phyloP scores from a whole-genome alignment of 2,329 filamentous ascomycete genomes.

The Clonostachys rhizophaga region DNA sequence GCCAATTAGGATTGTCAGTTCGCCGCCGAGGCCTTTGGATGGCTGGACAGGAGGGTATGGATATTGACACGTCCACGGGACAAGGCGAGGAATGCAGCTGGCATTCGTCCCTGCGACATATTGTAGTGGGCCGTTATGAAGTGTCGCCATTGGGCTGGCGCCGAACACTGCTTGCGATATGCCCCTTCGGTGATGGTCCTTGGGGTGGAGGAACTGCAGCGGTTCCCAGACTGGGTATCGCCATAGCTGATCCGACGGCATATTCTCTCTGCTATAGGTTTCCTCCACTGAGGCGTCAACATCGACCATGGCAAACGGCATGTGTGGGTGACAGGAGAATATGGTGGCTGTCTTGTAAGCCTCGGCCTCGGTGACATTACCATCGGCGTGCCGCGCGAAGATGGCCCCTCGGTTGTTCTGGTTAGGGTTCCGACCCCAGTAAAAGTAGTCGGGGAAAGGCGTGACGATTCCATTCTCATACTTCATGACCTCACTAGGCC shows the following conservation, averaged over 20 bases:
- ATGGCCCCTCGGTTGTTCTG: not conserved
- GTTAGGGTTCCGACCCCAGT: not conserved
- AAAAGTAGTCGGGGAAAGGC: not conserved
- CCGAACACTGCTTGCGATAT: constrained; percentile 18
- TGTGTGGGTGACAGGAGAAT: constrained; percentile 1
- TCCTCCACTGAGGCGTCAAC: not conserved
- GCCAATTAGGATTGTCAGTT: constrained; percentile 29
- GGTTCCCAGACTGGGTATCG: constrained; percentile 13
- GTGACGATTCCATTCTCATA: constrained; percentile 21
- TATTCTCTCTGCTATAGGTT: not conserved
- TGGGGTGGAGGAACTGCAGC: constrained; percentile 18
- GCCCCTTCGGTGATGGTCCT: constrained; percentile 5
- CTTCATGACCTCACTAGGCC: constrained; percentile 24
- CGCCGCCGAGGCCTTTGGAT: constrained; percentile 27
- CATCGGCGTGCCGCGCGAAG: not conserved
- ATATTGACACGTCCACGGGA: constrained; percentile 23
- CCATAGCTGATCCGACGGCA: not conserved
- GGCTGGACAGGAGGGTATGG: not conserved
- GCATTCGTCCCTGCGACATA: constrained; percentile 22
- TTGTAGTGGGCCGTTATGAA: constrained; percentile 7
- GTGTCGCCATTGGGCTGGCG: constrained; percentile 5
- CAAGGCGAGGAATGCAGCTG: constrained; percentile 29
- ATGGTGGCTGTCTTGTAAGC: not conserved
- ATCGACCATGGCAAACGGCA: constrained; percentile 2
- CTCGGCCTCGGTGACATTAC: not conserved